Evolutionary conservation across 257 asterid genomes (phyloP), one percentile per base, ranked within the genome.

Genomic region (Coffea canephora): DNA sequence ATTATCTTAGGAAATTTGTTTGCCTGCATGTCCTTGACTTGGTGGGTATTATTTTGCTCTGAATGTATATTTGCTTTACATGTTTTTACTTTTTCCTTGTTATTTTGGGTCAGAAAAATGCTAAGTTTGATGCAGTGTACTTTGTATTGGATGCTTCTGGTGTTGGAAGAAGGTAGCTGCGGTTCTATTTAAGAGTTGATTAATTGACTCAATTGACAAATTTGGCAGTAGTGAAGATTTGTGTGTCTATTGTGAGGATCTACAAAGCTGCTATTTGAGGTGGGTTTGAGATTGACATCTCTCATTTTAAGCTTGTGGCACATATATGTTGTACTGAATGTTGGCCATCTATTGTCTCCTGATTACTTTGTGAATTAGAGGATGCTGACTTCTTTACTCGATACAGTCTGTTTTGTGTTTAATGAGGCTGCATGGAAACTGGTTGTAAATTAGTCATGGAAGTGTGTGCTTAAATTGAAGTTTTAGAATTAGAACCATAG

Each of bases 1-100:
- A 71, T 71, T 71, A 46, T 78, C 57, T 54, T 55, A 71, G 75
- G 67, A 71, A 48, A 43, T 59, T 65, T 71, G 52, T 48, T 72
- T 34, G 48, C 41, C 66, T 16, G 43, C 27, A 39, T 43, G 49
- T 72, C 79, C 61, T 55, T 25, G 25, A 25, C 62, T 64, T n/a
- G 45, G 36, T 25, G 34, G 73, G 69, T 48, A 45, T 76, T 31
- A 41, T 78, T 67, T 65, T 41, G 18, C 66, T 7, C 72, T 73
- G 76, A 48, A 27, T 77, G 68, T 48, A 59, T 77, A 65, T 64
- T 41, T 65, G 66, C 50, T n/a, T n/a, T 50, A 66, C 15, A 54
- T 48, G 57, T 11, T 74, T 31, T 74, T n/a, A 14, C 14, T 16
- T 19, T 36, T 11, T 31, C 49, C 21, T 78, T 7, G 15, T 18